Percentiles rank a stretch among this genome's conserved stretches.
phyloP scores from a whole-genome alignment of 345 rosid species.

The Iberis pinnata region DNA sequence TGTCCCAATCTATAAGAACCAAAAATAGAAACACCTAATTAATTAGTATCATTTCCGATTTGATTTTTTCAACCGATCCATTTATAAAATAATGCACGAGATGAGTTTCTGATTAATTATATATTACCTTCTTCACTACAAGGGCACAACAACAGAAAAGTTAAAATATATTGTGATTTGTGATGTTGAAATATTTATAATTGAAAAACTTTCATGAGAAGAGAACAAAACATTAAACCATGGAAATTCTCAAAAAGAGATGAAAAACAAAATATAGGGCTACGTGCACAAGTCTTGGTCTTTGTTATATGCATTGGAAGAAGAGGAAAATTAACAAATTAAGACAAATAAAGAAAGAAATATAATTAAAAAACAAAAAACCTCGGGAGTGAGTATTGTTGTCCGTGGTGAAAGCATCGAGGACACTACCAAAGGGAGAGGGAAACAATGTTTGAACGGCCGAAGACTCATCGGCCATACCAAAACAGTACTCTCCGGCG shows the following conservation, averaged over 20 bases:
- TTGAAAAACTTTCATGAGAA: background rate
- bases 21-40: background rate
- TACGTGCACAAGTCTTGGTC: conserved; percentile 28
- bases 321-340: conserved; percentile 1
- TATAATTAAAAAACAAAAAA: background rate
- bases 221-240: conserved; percentile 14
- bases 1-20: conserved; percentile 48
- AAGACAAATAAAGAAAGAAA: background rate
- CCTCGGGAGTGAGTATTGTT: conserved; percentile 66
- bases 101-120: background rate
- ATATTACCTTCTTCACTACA: background rate
- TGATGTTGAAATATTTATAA: background rate
- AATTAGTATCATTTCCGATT: background rate
- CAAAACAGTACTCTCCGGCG: conserved; percentile 44
- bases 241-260: conserved; percentile 12
- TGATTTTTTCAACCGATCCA: background rate
- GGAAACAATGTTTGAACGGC: conserved; percentile 39
- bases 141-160: background rate
- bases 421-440: conserved; percentile 46
- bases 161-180: no score
- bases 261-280: conserved; percentile 1
- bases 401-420: conserved; percentile 51
- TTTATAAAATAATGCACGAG: background rate
- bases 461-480: conserved; percentile 33
- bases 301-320: conserved; percentile 34